Evolutionary conservation across 1,139 yeast genomes (phyloP), one percentile per base, ranked within the genome.

Genomic region (Chernovozyma aurita): DNA sequence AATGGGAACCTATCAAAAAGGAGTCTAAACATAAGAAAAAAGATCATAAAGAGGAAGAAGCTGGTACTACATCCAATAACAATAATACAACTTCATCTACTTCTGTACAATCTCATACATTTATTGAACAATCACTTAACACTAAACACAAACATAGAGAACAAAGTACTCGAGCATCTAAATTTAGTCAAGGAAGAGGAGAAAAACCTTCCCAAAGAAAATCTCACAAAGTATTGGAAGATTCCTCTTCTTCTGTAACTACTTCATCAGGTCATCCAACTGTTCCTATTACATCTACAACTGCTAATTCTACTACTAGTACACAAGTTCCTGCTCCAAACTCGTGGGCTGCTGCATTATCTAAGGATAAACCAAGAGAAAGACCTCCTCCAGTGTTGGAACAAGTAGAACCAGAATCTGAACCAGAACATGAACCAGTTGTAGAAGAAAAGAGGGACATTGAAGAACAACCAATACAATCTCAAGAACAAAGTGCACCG

Each of bases 1-100:
- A 70, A 52, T 76, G 81, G 81, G 80, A 75, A 49, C 76, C 76
- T 30, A 74, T 70, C 43, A 68, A 65, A 50, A 71, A 73, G 55
- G 75, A 70, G 39, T 66, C 66, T 46, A 69, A 72, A 46, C 61
- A 63, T 39, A 63, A 66, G 49, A 72, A 70, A 59, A 63, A 63
- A 49, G 65, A 63, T 36, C 54, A 51, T 36, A 53, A 52, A 26
- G 49, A 44, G 24, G 55, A 52, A 14, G 30, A 28, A 18, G 15
- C 28, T 26, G 18, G 17, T 7, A 26, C 28, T 26, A 28, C 30
- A 16, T 28, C 30, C 18, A 24, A 24, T 24, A 24, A 29, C 28
- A 24, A 24, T 24, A 24, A 29, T 22, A 33, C 22, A 20, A 30
- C 25, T 3, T 11, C 24, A 22, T 11, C 30, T 13, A 24, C 34